A percentile compares a stretch with the other conserved stretches of the same genome.
Evolutionary conservation across 2,329 filamentous ascomycete species (phyloP).

Genomic region (Coccinonectria pachysandricola): DNA sequence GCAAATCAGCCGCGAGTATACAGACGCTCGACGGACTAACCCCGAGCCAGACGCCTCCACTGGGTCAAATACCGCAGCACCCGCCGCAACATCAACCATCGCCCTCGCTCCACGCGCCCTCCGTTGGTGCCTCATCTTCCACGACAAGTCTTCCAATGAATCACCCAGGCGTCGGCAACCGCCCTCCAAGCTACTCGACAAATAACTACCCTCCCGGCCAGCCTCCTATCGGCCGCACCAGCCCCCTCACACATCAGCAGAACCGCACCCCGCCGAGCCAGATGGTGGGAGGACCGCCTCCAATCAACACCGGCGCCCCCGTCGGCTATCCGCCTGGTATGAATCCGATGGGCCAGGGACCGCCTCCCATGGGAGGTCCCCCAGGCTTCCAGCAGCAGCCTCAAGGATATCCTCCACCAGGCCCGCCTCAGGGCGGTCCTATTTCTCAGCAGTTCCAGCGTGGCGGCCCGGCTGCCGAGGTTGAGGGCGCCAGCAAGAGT

Average conservation of each 20-base stretch:
- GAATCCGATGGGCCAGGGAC: constrained; percentile 31
- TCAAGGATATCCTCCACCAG: constrained; percentile 34
- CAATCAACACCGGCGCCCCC: constrained; percentile 55
- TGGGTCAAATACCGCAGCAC: constrained; percentile 42
- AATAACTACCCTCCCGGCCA: constrained; percentile 40
- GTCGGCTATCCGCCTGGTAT: constrained; percentile 51
- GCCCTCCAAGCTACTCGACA: constrained; percentile 54
- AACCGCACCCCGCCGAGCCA: constrained; percentile 47
- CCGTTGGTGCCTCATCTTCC: constrained; percentile 32
- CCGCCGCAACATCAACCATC: constrained; percentile 22
- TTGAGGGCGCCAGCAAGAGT: constrained; percentile 78
- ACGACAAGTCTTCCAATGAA: constrained; percentile 48
- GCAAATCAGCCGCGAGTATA: constrained; percentile 57
- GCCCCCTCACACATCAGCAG: constrained; percentile 37
- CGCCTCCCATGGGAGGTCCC: constrained; percentile 27
- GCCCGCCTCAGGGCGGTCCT: constrained; percentile 27
- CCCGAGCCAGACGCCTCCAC: constrained; percentile 24
- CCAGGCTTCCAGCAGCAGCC: constrained; percentile 30
- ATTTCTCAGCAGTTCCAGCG: constrained; percentile 33
- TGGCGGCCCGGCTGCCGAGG: constrained; percentile 53
- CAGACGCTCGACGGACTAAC: constrained; percentile 35
- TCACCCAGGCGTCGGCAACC: constrained; percentile 47
- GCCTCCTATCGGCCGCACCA: constrained; percentile 43
- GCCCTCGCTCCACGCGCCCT: constrained; percentile 18
- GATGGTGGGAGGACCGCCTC: constrained; percentile 54